phyloP scores from a whole-genome alignment of 305 asterid species.

The Solanum hybrid region DNA sequence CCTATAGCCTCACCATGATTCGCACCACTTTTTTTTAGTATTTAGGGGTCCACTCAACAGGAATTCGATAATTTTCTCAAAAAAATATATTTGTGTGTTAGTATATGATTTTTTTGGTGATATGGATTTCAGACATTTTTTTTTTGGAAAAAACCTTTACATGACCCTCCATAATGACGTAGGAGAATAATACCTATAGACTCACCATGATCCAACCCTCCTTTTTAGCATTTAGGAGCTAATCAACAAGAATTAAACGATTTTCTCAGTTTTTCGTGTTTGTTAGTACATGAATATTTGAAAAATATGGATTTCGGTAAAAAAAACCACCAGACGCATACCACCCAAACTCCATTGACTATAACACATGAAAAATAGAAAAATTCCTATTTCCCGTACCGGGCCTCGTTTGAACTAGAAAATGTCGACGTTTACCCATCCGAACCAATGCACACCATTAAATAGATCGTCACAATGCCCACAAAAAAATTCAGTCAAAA shows the following conservation, averaged over 20 bases:
- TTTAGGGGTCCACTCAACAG: not conserved
- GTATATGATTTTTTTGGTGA: not conserved
- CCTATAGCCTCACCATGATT: not conserved
- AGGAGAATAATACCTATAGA: too few species aligned
- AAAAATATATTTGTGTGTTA: not conserved
- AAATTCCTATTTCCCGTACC: rapidly evolving
- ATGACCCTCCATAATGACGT: not conserved
- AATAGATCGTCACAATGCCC: not conserved
- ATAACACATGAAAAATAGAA: not conserved
- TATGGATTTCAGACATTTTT: too few species aligned
- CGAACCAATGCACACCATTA: not conserved
- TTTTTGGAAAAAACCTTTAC: not conserved
- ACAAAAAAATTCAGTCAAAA: too few species aligned
- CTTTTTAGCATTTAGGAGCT: not conserved
- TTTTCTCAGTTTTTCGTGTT: too few species aligned
- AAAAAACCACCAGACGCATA: not conserved
- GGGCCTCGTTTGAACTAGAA: not conserved
- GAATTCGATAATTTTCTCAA: too few species aligned
- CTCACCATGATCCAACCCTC: not conserved
- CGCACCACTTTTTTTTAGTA: not conserved
- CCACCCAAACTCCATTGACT: not conserved
- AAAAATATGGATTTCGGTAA: not conserved
- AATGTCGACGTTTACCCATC: not conserved
- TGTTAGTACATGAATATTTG: not conserved
- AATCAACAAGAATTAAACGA: too few species aligned